These are phyloP conservation scores for Gymnopus androsaceus DNA, from an alignment of 1,284 basidiomycete genomes.

Conservation along the genomic window DNA sequence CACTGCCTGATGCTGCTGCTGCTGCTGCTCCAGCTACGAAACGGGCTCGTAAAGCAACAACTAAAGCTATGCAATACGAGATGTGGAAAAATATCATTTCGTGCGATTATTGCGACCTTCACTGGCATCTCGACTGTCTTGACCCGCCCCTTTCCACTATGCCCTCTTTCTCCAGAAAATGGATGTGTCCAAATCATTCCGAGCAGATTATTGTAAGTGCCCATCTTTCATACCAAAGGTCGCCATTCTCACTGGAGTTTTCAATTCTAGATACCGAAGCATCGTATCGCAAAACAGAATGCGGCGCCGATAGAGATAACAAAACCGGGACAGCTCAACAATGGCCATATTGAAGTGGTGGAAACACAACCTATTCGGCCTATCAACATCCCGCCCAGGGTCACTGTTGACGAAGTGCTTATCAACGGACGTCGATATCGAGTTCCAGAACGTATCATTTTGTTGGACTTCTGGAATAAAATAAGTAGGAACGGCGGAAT, in stretches of 20 bases:
- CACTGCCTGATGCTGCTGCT: conserved; percentile 57
- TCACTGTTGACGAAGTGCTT: conserved; percentile 71
- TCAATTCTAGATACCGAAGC: conserved; percentile 62
- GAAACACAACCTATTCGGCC: conserved; percentile 57
- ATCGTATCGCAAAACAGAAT: conserved; percentile 73
- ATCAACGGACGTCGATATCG: conserved; percentile 87
- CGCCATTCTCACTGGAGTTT: too few species aligned
- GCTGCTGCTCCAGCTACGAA: conserved; percentile 56
- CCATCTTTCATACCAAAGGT: too few species aligned
- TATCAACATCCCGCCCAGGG: conserved; percentile 37
- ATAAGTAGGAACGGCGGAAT: conserved; percentile 46
- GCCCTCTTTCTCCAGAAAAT: conserved; percentile 88
- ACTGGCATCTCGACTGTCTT: conserved; percentile 98
- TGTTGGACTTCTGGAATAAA: conserved; percentile 95
- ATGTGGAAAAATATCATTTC: conserved; percentile 78
- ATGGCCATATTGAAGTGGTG: conserved; percentile 89
- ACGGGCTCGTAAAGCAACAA: conserved; percentile 50
- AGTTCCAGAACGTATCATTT: conserved; percentile 91
- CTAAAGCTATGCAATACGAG: conserved; percentile 45
- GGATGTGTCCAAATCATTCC: conserved; percentile 98
- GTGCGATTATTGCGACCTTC: conserved; percentile 93
- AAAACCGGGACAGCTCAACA: conserved; percentile 75
- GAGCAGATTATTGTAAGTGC: conserved; percentile 73
- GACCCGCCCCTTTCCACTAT: conserved; percentile 87
- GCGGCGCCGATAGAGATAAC: conserved; percentile 70